Evolutionary conservation across 1,284 basidiomycete genomes (phyloP), one percentile per base, ranked within the genome.

Genomic region (Chalciporus piperatoides): DNA sequence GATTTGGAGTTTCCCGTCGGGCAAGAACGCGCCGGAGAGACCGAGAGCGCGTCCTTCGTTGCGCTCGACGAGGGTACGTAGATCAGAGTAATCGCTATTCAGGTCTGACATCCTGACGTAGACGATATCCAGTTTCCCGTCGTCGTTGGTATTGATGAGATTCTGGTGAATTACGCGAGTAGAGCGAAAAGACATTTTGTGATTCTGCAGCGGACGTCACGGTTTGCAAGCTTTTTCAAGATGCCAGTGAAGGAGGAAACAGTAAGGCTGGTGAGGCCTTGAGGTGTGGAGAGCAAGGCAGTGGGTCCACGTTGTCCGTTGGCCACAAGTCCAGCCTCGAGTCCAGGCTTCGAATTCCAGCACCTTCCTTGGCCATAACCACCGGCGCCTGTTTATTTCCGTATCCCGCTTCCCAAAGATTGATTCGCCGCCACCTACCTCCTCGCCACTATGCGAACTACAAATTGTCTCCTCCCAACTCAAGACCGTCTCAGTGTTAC

Each of bases 41-140:
- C 64, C 68, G 8, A 66, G 61, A 38, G 68, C 48, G 14, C 59
- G 64, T 8, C 64, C 64, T 12, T 69, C 67, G 49, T 66, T 66
- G 49, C 61, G 56, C 41, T 68, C 54, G 7, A 69, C 55, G 45
- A 69, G 21, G 23, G 47, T 49, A 21, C 56, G 54, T 11, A 66
- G 23, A n/a, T 52, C 52, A 24, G 41, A 2, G 33, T 54, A 25
- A 27, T 68, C 66, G 10, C 63, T 53, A 40, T 64, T 56, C 32
- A 66, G 40, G 39, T 38, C 41, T 5, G 59, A 45, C 53, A 68
- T 55, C 6, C 50, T 55, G 48, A 55, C 24, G 7, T 53, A 14
- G 23, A 46, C n/a, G 25, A 62, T 30, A 0, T 56, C 50, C 28
- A 68, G 46, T 23, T 14, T 65, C 30, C 60, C 56, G 27, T 62